Base-by-base conservation (phyloP, 106 monocot species). In the Phalaenopsis equestris region DNA sequence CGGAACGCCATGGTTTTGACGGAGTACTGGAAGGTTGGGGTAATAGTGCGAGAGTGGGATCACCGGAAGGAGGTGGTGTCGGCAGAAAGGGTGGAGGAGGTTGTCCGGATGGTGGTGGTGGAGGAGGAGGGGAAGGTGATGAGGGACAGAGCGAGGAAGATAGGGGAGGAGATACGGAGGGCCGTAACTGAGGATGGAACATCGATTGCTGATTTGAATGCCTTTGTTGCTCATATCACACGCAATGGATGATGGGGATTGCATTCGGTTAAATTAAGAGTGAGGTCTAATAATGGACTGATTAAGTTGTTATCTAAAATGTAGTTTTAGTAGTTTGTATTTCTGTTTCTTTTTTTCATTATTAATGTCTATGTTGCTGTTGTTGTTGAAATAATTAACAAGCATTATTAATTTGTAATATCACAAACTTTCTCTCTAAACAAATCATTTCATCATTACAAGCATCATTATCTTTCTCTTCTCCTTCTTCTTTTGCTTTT, bases 1-100 rank as follows among this genome's bases (percentile, higher is more conserved):
- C 73, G 80, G 38, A 81, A 74, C 10, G 80, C 80, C 67, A n/a
- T 55, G 8, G 41, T 81, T 37, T 48, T 81, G 55, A 56, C 73
- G 0, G 56, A 49, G 5, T 75, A 57, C 36, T 81, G 46, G 81
- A 81, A 56, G 81, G 56, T 8, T 18, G 81, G 81, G 41, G 24
- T 81, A 6, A 15, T 2, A 16, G 41, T 57, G 55, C 55, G 81
- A 42, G 81, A 81, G n/a, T 79, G 79, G 79, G 73, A 74, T 67
- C 1, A 1, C 2, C 6, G 74, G 9, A 72, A 57, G 73, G 74
- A 74, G 55, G 10, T 75, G 24, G 49, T 81, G 9, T 0, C 16
- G 74, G 81, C 23, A 1, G 81, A 14, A 9, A 41, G 42, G 68
- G 74, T 81, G 37, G 56, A 56, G 8, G 75, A 81, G 55, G 73